Evolutionary conservation across 169 alveolate genomes (phyloP), one percentile per base, ranked within the genome.

Genomic region (Plasmodium yoelii): DNA sequence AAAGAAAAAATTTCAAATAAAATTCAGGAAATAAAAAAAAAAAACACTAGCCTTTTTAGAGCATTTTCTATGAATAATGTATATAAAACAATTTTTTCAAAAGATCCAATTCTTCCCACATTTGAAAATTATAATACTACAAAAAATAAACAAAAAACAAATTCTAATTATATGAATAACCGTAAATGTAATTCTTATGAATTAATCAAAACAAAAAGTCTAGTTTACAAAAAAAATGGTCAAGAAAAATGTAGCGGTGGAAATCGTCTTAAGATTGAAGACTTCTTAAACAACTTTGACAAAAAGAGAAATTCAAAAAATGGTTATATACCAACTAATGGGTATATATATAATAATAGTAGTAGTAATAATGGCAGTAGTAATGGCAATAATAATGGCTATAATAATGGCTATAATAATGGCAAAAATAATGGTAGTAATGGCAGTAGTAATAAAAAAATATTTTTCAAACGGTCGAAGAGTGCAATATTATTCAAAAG

Each of bases 61-160:
- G 70, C 87, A 5, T 13, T 57, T 22, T 73, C 87, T 61, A 7
- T 73, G 87, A 55, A 73, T 73, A 61, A 73, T 49, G 39, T 73
- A 42, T 57, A 34, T 57, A 61, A 57, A 49, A 24, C 47, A 0
- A 1, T 73, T 47, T 73, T 73, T 26, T 61, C 87, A 24, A 39
- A 73, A 18, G 49, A n/a, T 3, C 8, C 24, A 28, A 2, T 24
- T 26, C 42, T 44, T 55, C 46, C 4, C 59, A 15, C n/a, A 15
- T 15, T 5, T 53, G 26, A 24, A 26, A 28, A 53, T 19, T 1
- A 71, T 19, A 42, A 22, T 34, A 60, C 22, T 28, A 5, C 1
- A 28, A 34, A 46, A 7, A 28, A 28, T 12, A 53, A 53, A 28
- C 51, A 24, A 9, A 34, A 10, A 15, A 71, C 19, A 18, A 57